Evolutionary conservation across 371 early-diverging fungal species (phyloP).

Genomic region (Mucor sp.): DNA sequence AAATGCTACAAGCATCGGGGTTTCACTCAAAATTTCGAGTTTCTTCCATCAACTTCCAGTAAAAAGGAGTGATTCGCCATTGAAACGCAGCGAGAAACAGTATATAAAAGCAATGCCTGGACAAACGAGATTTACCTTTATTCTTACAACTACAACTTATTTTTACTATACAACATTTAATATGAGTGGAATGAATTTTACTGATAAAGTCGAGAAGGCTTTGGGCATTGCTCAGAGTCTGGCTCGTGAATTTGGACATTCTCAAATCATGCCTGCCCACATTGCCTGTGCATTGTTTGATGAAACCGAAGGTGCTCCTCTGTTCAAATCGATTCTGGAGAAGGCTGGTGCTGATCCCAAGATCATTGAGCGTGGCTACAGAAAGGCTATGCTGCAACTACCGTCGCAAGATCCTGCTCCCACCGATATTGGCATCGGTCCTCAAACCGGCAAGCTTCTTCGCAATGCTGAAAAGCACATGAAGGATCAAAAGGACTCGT

Average conservation of each 20-base stretch:
- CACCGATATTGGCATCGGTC: constrained; percentile 63
- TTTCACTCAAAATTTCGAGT: constrained; percentile 4
- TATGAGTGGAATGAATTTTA: constrained; percentile 76
- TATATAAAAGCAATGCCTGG: neutral
- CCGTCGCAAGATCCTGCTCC: constrained; percentile 92
- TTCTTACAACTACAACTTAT: constrained; percentile 3
- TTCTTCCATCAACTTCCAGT: constrained; percentile 15
- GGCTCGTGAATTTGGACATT: constrained; percentile 80
- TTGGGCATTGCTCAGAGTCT: constrained; percentile 67
- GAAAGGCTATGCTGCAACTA: constrained; percentile 73
- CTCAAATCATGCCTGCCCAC: constrained; percentile 82
- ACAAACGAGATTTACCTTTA: neutral
- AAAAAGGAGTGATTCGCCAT: neutral
- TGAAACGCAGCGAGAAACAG: constrained; percentile 3
- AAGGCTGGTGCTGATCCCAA: constrained; percentile 84
- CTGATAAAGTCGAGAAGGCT: constrained; percentile 85
- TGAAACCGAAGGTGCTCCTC: constrained; percentile 61
- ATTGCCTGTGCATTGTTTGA: constrained; percentile 80
- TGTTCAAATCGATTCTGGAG: constrained; percentile 72
- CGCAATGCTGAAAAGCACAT: constrained; percentile 72
- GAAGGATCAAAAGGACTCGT: constrained; percentile 85
- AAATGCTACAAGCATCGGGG: constrained; percentile 2
- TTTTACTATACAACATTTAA: constrained; percentile 7
- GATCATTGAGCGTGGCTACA: constrained; percentile 76
- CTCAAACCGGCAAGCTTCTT: constrained; percentile 66